Percentiles rank a stretch among this genome's conserved stretches.
These are phyloP conservation scores for Aspergillus tamarii DNA, from an alignment of 2,329 filamentous ascomycete species.

Conservation along the genomic window DNA sequence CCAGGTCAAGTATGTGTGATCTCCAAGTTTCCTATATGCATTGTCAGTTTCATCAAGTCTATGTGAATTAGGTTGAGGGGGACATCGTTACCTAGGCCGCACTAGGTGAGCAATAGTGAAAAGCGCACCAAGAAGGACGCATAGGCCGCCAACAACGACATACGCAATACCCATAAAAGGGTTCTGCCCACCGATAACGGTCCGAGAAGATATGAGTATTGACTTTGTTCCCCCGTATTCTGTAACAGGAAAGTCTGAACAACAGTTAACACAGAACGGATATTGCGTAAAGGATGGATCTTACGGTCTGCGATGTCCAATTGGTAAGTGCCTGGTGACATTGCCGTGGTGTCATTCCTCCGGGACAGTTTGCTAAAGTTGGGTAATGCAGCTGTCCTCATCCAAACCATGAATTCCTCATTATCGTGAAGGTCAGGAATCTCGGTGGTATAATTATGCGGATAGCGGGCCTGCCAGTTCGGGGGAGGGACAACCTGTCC, in stretches of 20 bases:
- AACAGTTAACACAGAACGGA: conserved; percentile 17
- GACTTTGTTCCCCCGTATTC: conserved; percentile 86
- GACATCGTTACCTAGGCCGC: conserved; percentile 73
- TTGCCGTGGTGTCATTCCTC: conserved; percentile 71
- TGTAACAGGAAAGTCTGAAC: conserved; percentile 75
- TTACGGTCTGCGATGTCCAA: conserved; percentile 78
- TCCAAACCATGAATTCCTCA: conserved; percentile 96
- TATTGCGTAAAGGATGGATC: conserved; percentile 40
- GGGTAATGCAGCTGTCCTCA: conserved; percentile 92
- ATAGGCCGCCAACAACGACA: conserved; percentile 89
- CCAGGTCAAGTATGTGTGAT: conserved; percentile 97
- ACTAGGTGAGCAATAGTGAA: conserved; percentile 92
- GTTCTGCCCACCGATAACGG: conserved; percentile 92
- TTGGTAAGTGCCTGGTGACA: conserved; percentile 74
- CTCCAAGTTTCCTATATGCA: conserved; percentile 81
- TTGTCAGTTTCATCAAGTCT: not conserved
- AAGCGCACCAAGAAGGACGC: conserved; percentile 81
- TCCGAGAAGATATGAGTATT: conserved; percentile 84
- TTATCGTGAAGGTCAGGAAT: conserved; percentile 74
- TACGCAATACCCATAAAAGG: conserved; percentile 96
- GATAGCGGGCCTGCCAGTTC: conserved; percentile 77
- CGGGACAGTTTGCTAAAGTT: conserved; percentile 92
- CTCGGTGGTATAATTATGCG: conserved; percentile 67
- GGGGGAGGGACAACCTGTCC: conserved; percentile 76
- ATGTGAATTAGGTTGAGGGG: not conserved